Base-by-base conservation (phyloP, 768 basidiomycete genomes). In the Chiua virens region DNA sequence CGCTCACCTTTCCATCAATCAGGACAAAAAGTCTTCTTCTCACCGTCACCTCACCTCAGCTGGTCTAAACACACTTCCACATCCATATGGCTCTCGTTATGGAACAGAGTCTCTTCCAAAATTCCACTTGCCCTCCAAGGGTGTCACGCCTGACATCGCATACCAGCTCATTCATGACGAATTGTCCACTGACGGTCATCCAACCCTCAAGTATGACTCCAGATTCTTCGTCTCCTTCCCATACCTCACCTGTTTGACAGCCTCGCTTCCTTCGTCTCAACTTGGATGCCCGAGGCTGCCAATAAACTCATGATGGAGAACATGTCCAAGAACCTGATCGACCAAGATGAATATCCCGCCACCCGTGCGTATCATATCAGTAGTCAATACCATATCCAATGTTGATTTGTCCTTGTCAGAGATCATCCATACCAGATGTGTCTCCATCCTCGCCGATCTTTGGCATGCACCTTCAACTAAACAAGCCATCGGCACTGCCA, bases 71-170 rank as follows among this genome's bases (percentile, higher is more conserved):
- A 52, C 67, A 1, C 39, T 76, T 10, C 50, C 61, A 0, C 78
- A 79, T 50, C 65, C 79, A 0, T 87, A 86, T 53, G 82, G 80
- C 21, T 79, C 77, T 18, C 80, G 84, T 39, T 89, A 88, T 63
- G 79, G 78, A 15, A 84, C 85, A n/a, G 65, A 61, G n/a, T 75
- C 85, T 18, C 70, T 90, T 46, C 87, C 88, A 15, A 91, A 88
- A 65, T 90, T 78, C 67, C 74, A 73, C 49, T 62, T 91, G 9
- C 79, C 87, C 0, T 71, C 74, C 35, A 83, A 79, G 73, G 89
- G 89, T 3, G 69, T 80, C 15, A 64, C 67, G 38, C 77, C 79
- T 2, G 81, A 86, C 17, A 48, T 65, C 1, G 69, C 79, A 6
- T 81, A 81, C 56, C 67, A 86, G 60, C 74, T 83, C 48, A 78